Conservation (phyloP, 108 stramenopile species). For the Licmophora abbreviata region DNA sequence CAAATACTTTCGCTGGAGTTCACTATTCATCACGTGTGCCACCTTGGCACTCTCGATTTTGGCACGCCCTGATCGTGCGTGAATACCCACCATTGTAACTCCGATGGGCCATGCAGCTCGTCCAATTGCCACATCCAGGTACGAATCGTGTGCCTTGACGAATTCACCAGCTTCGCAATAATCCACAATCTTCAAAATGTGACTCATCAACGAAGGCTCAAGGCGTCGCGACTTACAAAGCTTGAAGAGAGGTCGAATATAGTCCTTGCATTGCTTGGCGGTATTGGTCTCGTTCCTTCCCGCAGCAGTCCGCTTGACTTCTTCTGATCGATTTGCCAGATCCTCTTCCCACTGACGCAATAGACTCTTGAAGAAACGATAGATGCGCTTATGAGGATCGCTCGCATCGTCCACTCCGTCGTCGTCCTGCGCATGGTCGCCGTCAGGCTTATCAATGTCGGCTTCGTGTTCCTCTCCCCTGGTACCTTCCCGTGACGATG, state of each 20-base stretch:
- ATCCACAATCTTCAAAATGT: conserved; percentile 79
- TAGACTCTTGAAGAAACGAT: conserved; percentile 77
- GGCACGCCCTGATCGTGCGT: conserved; percentile 89
- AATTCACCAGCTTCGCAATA: conserved; percentile 89
- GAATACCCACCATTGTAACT: conserved; percentile 98
- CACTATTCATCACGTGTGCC: conserved; percentile 94
- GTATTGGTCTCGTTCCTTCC: conserved; percentile 90
- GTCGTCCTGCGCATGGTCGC: conserved; percentile 7
- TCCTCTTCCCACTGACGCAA: conserved; percentile 86
- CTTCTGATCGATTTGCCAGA: conserved; percentile 56
- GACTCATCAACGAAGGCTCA: conserved; percentile 38
- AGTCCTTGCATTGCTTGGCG: conserved; percentile 92
- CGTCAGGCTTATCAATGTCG: neutral
- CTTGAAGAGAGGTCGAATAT: conserved; percentile 90
- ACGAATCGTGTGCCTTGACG: conserved; percentile 90
- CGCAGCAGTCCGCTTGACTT: conserved; percentile 40
- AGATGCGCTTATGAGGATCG: conserved; percentile 62
- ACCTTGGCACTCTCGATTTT: conserved; percentile 92
- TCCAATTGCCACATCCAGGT: conserved; percentile 93
- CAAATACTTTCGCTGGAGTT: conserved; percentile 92
- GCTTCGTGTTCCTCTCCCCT: conserved; percentile 4
- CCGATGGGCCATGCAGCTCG: conserved; percentile 98
- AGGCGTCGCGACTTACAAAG: conserved; percentile 55
- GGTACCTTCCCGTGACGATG: neutral
- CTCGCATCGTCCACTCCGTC: conserved; percentile 23